Conservation (phyloP, 345 rosid species). For the Sonneratia caseolaris region DNA sequence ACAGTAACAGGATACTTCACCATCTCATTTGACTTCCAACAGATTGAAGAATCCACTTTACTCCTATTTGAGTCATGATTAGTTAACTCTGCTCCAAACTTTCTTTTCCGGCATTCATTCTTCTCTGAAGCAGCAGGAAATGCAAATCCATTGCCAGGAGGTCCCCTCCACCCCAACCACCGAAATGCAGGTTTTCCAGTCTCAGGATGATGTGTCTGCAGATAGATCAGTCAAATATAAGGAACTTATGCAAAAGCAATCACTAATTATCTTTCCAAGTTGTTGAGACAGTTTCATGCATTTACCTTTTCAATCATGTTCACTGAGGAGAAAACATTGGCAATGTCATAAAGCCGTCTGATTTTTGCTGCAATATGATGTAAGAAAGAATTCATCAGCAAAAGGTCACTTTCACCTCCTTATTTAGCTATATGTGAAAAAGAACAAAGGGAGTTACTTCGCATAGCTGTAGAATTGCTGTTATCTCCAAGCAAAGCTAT, state of each 20-base stretch:
- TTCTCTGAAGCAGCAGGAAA: constrained; percentile 15
- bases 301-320: constrained; percentile 72
- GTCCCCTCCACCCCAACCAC: constrained; percentile 61
- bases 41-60: constrained; percentile 20
- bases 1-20: constrained; percentile 16
- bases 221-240: constrained; percentile 7
- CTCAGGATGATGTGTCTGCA: constrained; percentile 62
- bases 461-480: constrained; percentile 43
- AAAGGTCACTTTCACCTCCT: background rate
- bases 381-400: constrained; percentile 7
- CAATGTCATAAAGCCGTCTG: constrained; percentile 76
- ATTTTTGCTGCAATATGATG: constrained; percentile 54
- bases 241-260: constrained; percentile 1
- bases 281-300: background rate
- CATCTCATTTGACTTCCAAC: constrained; percentile 19
- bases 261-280: background rate
- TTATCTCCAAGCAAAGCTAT: constrained; percentile 46
- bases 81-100: constrained; percentile 54
- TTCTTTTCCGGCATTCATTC: constrained; percentile 41
- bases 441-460: constrained; percentile 32
- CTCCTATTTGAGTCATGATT: constrained; percentile 38
- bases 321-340: constrained; percentile 70
- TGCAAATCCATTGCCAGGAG: constrained; percentile 8
- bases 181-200: constrained; percentile 65
- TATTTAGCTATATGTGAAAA: background rate